Conservation (phyloP, 2,329 filamentous ascomycete species). For the Claviceps sorghi region DNA sequence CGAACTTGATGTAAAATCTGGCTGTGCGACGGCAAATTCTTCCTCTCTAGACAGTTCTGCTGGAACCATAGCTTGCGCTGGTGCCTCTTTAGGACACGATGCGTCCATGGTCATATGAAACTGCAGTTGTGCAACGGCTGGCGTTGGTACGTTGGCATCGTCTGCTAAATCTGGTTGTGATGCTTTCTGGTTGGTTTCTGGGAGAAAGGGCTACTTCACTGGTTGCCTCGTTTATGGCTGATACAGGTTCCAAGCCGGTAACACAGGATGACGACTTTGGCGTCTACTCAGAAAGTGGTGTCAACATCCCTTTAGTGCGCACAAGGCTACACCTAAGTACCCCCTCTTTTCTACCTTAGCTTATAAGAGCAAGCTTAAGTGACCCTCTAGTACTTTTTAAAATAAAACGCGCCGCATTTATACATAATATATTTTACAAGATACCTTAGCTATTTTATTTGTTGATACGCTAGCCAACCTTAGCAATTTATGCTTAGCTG, state of each 20-base stretch:
- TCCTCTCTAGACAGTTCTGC: neutral
- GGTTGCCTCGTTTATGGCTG: neutral
- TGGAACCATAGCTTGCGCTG: neutral
- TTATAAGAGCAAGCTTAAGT: too few relatives aligned
- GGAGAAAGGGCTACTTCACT: neutral
- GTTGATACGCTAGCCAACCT: too few relatives aligned
- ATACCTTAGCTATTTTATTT: too few relatives aligned
- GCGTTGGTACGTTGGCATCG: neutral
- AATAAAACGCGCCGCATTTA: too few relatives aligned
- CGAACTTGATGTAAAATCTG: slow-evolving; percentile 27
- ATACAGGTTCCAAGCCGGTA: neutral
- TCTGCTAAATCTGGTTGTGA: neutral
- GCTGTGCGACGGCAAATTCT: neutral
- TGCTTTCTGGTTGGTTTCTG: neutral
- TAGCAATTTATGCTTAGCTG: too few relatives aligned
- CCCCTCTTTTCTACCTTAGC: too few relatives aligned
- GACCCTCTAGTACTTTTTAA: too few relatives aligned
- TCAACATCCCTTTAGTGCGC: too few relatives aligned
- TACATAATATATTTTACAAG: too few relatives aligned
- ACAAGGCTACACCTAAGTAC: too few relatives aligned
- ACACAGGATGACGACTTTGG: too few relatives aligned
- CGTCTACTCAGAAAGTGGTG: too few relatives aligned
- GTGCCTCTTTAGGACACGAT: neutral
- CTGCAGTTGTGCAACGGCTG: neutral
- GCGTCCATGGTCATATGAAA: neutral